These are phyloP conservation scores for Meyerozyma elateridarum DNA, from an alignment of 1,139 yeast species.

Conservation along the genomic window DNA sequence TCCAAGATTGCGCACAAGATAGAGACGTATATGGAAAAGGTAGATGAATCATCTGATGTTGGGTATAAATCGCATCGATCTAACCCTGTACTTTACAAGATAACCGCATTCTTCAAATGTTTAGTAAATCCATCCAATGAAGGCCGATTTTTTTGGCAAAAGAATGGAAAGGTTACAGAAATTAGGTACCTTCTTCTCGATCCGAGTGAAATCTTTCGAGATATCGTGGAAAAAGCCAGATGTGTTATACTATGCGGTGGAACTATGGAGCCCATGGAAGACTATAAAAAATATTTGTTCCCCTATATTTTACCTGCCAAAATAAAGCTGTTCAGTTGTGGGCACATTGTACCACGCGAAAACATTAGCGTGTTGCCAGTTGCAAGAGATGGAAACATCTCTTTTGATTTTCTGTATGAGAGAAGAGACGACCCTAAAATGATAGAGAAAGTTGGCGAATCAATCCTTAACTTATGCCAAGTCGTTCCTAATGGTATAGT, in stretches of 20 bases:
- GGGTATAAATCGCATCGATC: slow-evolving; percentile 17
- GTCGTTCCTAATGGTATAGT: slow-evolving; percentile 73
- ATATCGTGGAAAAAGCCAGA: slow-evolving; percentile 58
- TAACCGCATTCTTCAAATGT: slow-evolving; percentile 60
- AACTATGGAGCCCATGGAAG: slow-evolving; percentile 88
- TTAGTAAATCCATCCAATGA: slow-evolving; percentile 74
- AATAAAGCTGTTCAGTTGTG: slow-evolving; percentile 64
- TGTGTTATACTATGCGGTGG: slow-evolving; percentile 90
- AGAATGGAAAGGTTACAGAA: slow-evolving; percentile 20
- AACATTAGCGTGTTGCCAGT: slow-evolving; percentile 63
- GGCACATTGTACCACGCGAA: slow-evolving; percentile 74
- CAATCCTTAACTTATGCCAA: slow-evolving; percentile 39
- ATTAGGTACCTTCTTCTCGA: slow-evolving; percentile 74
- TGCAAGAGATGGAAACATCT: slow-evolving; percentile 15
- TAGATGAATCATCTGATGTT: slow-evolving; percentile 8
- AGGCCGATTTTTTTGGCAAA: slow-evolving; percentile 75
- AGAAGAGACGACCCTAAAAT: slow-evolving; percentile 47
- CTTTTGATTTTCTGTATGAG: slow-evolving; percentile 67
- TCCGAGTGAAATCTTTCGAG: slow-evolving; percentile 68
- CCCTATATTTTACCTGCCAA: slow-evolving; percentile 45
- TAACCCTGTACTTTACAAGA: slow-evolving; percentile 61
- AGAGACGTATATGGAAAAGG: slow-evolving; percentile 60
- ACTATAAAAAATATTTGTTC: slow-evolving; percentile 60
- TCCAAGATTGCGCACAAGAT: slow-evolving; percentile 83
- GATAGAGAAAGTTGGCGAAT: slow-evolving; percentile 50